Percentiles rank a stretch among this genome's conserved stretches.
Evolutionary conservation across 129 eudicot species (phyloP).

Genomic region (Helianthus annuus): HanXRQr2.0-SUNRISE NC_035449.2:16740869-16741368

Average conservation of each 20-base stretch:
- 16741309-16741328: slow-evolving; percentile 6
- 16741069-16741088: too few species aligned
- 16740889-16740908: too few species aligned
- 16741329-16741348: not conserved
- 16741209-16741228: not conserved
- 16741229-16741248: slow-evolving; percentile 13
- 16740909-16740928: too few species aligned
- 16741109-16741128: not conserved
- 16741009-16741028: too few species aligned
- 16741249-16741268: slow-evolving; percentile 18
- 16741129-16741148: not conserved
- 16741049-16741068: too few species aligned
- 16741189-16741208: not conserved
- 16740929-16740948: too few species aligned
- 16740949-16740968: too few species aligned
- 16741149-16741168: not conserved
- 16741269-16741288: slow-evolving; percentile 26
- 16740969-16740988: too few species aligned
- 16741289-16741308: slow-evolving; percentile 10
- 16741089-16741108: not conserved
- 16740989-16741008: too few species aligned
- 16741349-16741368: not conserved
- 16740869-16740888: too few species aligned
- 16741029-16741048: too few species aligned
- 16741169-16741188: not conserved